Evolutionary conservation across 192 early-diverging fungal genomes (phyloP).

Genomic region (Coemansia reversa): DNA sequence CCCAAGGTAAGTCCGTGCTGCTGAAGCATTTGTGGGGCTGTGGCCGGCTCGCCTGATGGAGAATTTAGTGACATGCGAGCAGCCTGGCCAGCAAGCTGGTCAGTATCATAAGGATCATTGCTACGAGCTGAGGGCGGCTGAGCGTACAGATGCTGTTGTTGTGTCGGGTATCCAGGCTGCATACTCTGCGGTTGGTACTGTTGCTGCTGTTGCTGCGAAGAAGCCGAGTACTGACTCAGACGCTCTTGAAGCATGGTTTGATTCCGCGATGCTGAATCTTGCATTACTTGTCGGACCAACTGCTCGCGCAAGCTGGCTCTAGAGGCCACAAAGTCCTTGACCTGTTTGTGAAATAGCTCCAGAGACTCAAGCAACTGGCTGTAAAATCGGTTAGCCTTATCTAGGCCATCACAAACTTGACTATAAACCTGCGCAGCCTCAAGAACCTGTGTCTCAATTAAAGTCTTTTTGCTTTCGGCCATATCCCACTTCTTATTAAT

Average conservation of each 20-base stretch:
- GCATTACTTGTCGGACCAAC: constrained; percentile 54
- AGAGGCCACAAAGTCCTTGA: constrained; percentile 57
- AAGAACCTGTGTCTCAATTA: constrained; percentile 63
- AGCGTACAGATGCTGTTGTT: constrained; percentile 2
- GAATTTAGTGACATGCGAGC: constrained; percentile 42
- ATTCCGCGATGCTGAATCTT: constrained; percentile 56
- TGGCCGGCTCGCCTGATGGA: constrained; percentile 10
- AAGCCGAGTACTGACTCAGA: constrained; percentile 53
- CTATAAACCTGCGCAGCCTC: constrained; percentile 68
- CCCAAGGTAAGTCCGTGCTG: constrained; percentile 24
- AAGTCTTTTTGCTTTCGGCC: constrained; percentile 63
- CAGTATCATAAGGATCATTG: constrained; percentile 36
- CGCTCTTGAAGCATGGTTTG: constrained; percentile 62
- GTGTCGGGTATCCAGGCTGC: constrained; percentile 5
- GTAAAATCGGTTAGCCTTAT: constrained; percentile 64
- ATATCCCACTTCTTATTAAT: constrained; percentile 70
- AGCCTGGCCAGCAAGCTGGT: constrained; percentile 39
- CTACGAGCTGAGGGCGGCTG: constrained; percentile 25
- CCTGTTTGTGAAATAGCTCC: constrained; percentile 42
- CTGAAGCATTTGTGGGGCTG: constrained; percentile 22
- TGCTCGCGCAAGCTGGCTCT: constrained; percentile 57
- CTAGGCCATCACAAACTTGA: constrained; percentile 60
- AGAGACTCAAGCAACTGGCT: constrained; percentile 56
- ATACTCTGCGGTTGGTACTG: constrained; percentile 4
- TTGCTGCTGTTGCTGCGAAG: constrained; percentile 12